These are phyloP conservation scores for Nicotiana undulata DNA, from an alignment of 257 asterid genomes.

Conservation along the genomic window DNA sequence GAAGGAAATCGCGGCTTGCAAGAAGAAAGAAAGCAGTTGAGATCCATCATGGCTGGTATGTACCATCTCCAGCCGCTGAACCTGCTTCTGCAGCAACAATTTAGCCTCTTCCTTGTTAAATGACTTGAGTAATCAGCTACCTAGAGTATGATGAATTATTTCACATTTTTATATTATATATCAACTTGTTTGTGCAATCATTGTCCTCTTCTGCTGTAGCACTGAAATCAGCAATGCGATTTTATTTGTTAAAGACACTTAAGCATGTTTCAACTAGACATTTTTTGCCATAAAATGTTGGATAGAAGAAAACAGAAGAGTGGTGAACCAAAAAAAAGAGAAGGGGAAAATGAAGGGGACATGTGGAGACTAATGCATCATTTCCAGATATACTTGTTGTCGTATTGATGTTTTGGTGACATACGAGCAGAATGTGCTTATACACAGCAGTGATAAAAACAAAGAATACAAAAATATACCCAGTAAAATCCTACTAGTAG, in stretches of 20 bases:
- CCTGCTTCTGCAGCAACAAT: constrained; percentile 21
- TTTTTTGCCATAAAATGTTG: not conserved
- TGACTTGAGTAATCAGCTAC: too few relatives aligned
- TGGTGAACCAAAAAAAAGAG: not conserved
- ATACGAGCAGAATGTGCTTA: not conserved
- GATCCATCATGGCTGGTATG: constrained; percentile 82
- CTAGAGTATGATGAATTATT: too few relatives aligned
- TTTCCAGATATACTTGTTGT: too few relatives aligned
- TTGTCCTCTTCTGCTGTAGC: not conserved
- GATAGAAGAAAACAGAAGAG: not conserved
- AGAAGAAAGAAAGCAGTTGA: constrained; percentile 72
- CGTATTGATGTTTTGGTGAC: not conserved
- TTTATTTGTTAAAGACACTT: not conserved
- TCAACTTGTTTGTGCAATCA: too few relatives aligned
- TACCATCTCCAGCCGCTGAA: constrained; percentile 39
- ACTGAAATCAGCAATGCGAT: not conserved
- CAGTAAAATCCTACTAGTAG: too few relatives aligned
- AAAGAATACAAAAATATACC: too few relatives aligned
- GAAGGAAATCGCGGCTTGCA: constrained; percentile 92
- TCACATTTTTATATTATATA: too few relatives aligned
- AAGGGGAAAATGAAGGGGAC: not conserved
- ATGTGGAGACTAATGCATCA: not conserved
- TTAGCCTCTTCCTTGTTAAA: not conserved
- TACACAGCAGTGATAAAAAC: not conserved
- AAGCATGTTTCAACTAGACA: too few relatives aligned